Evolutionary conservation across 345 rosid species (phyloP).

Genomic region (Lenwebbia sp.): DNA sequence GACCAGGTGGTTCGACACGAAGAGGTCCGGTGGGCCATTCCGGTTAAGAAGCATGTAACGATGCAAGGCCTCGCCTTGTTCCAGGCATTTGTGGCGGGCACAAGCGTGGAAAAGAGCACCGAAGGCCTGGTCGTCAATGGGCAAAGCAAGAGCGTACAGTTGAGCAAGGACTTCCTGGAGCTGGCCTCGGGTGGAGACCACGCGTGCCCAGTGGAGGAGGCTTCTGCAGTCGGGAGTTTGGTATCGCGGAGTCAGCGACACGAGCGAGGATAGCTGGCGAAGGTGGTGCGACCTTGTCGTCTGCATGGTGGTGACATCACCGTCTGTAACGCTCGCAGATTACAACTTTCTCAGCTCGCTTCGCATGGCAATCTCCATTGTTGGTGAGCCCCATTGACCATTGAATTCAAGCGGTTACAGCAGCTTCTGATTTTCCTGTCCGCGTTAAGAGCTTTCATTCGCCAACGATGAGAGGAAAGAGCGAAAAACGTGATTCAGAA

Average conservation of each 20-base stretch:
- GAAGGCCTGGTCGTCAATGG: constrained; percentile 25
- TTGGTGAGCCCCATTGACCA: neutral
- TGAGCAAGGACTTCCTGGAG: constrained; percentile 44
- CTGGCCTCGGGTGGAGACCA: constrained; percentile 21
- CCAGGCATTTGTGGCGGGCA: constrained; percentile 40
- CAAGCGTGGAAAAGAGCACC: constrained; percentile 61
- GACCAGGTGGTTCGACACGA: constrained; percentile 51
- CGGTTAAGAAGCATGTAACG: constrained; percentile 28
- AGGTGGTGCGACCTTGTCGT: neutral
- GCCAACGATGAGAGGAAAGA: neutral
- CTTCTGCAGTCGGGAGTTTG: neutral
- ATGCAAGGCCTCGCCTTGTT: constrained; percentile 46
- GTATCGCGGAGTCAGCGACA: neutral
- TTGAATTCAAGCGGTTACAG: neutral
- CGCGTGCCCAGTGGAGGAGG: constrained; percentile 15
- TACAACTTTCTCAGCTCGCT: neutral
- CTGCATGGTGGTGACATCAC: neutral
- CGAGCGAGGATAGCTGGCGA: neutral
- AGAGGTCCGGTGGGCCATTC: constrained; percentile 9
- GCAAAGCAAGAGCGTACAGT: neutral
- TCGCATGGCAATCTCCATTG: neutral
- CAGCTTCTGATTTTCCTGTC: neutral
- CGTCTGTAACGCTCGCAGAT: neutral
- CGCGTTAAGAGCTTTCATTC: neutral
- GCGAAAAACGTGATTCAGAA: neutral